Percentiles rank a stretch among this genome's conserved stretches.
phyloP scores from a whole-genome alignment of 106 monocot species.

The Phalaenopsis equestris region DNA sequence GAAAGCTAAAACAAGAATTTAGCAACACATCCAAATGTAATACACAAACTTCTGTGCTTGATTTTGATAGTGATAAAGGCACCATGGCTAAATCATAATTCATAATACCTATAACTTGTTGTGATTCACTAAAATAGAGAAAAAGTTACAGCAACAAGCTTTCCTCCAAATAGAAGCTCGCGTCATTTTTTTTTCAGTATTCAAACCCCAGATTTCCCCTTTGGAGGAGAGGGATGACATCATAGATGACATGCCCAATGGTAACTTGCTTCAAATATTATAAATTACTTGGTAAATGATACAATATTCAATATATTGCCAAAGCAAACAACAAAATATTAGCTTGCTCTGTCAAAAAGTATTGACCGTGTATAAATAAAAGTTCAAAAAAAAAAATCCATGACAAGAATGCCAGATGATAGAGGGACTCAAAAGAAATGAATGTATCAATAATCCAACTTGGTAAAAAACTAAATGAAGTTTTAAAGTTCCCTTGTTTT shows the following conservation, averaged over 20 bases:
- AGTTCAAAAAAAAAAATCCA: too few species aligned
- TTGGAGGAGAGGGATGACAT: background rate
- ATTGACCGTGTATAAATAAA: too few species aligned
- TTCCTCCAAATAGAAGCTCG: background rate
- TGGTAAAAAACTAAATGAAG: too few species aligned
- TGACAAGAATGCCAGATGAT: too few species aligned
- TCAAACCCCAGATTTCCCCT: background rate
- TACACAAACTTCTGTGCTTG: background rate
- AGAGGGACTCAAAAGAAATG: too few species aligned
- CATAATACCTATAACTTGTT: background rate
- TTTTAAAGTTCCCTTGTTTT: too few species aligned
- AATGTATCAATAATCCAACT: too few species aligned
- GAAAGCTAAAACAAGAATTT: background rate
- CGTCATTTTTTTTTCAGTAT: background rate
- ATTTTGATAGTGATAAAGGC: background rate
- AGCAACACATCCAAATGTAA: background rate
- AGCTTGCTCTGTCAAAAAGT: too few species aligned
- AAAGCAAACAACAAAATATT: too few species aligned
- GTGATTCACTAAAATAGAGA: background rate
- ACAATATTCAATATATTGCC: background rate
- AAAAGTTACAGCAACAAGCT: background rate
- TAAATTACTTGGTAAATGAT: background rate
- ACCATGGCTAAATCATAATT: background rate
- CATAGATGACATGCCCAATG: background rate
- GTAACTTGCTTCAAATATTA: conserved; percentile 2